phyloP scores from a whole-genome alignment of 2,329 filamentous ascomycete genomes.

The Seiridium cupressi region DNA sequence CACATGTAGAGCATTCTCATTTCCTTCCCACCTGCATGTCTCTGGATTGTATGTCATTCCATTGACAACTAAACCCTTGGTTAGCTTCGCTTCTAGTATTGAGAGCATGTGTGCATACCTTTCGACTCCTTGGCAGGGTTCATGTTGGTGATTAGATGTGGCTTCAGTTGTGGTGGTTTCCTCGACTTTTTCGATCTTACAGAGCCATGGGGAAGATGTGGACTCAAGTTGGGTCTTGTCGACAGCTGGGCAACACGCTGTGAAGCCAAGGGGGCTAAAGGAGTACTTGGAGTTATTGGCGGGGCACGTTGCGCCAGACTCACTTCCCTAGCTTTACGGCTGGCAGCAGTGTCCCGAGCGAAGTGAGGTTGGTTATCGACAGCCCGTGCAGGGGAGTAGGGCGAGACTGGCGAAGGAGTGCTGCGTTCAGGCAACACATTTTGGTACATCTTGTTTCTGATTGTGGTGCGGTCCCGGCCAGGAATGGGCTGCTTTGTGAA shows the following conservation, averaged over 20 bases:
- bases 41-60: conserved; percentile 95
- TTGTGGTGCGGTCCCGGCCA: conserved; percentile 62
- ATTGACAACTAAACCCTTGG: conserved; percentile 64
- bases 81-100: conserved; percentile 8
- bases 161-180: conserved; percentile 64
- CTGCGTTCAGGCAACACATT: conserved; percentile 52
- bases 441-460: conserved; percentile 57
- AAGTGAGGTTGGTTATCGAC: conserved; percentile 56
- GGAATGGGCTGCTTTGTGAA: conserved; percentile 78
- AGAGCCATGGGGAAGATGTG: conserved; percentile 39
- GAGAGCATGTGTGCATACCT: conserved; percentile 54
- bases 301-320: conserved; percentile 59
- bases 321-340: conserved; percentile 63
- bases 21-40: conserved; percentile 91
- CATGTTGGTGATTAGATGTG: conserved; percentile 86
- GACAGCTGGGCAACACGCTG: conserved; percentile 54
- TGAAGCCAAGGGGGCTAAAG: conserved; percentile 53
- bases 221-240: conserved; percentile 31
- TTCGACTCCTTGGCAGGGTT: conserved; percentile 72
- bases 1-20: conserved; percentile 77
- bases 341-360: conserved; percentile 64
- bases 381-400: conserved; percentile 56
- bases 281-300: conserved; percentile 40
- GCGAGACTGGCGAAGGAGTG: conserved; percentile 52
- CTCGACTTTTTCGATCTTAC: conserved; percentile 55